These are phyloP conservation scores for Abortiporus biennis DNA, from an alignment of 1,284 basidiomycete species.

Conservation along the genomic window DNA sequence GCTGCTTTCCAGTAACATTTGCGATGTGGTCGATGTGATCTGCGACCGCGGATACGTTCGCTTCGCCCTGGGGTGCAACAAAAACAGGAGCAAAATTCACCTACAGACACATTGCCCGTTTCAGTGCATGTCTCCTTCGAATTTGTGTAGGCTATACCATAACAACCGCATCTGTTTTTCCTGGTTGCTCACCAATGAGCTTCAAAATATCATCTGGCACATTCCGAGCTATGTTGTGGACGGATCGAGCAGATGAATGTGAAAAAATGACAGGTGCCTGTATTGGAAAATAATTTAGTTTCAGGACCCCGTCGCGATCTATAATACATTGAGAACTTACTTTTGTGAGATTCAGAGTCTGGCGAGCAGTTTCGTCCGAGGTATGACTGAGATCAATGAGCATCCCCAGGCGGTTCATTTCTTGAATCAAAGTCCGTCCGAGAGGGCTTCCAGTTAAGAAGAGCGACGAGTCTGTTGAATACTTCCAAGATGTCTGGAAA, in stretches of 20 bases:
- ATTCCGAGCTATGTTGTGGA: constrained; percentile 70
- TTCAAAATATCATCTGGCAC: constrained; percentile 76
- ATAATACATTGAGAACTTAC: constrained; percentile 1
- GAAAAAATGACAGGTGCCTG: constrained; percentile 87
- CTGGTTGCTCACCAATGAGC: constrained; percentile 55
- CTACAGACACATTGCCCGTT: constrained; percentile 27
- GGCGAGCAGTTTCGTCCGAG: constrained; percentile 76
- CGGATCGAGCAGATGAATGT: constrained; percentile 72
- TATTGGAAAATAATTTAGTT: too few species aligned
- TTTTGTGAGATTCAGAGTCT: constrained; percentile 47
- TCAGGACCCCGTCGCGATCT: constrained; percentile 15
- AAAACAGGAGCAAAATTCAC: constrained; percentile 73
- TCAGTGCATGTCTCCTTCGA: constrained; percentile 1
- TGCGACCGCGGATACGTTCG: constrained; percentile 62
- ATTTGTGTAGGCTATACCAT: constrained; percentile 55
- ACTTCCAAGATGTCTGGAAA: not conserved
- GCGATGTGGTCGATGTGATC: constrained; percentile 88
- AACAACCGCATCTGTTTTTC: constrained; percentile 75
- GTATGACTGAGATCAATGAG: constrained; percentile 83
- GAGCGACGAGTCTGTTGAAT: too few species aligned
- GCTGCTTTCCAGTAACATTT: constrained; percentile 62
- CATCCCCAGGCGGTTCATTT: constrained; percentile 90
- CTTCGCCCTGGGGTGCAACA: constrained; percentile 56
- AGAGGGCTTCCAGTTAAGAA: too few species aligned
- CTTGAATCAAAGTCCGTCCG: constrained; percentile 67